These are phyloP conservation scores for Coemansia furcata DNA, from an alignment of 192 early-diverging fungal species.

Conservation along the genomic window DNA sequence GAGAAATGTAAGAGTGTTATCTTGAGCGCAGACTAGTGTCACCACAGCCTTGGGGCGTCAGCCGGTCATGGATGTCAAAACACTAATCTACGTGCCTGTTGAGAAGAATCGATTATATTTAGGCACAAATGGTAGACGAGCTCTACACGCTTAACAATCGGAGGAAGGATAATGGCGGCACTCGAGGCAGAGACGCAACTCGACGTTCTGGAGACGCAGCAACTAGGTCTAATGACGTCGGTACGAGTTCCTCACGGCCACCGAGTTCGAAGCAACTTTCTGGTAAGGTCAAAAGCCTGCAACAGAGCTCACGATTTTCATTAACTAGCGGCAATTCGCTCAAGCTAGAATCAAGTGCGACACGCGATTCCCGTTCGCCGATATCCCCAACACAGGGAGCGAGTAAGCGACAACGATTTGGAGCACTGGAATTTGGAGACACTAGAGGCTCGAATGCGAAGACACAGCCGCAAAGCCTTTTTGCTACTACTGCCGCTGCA, in stretches of 20 bases:
- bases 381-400: neutral
- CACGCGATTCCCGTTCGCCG: conserved; percentile 1
- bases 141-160: neutral
- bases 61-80: neutral
- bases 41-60: neutral
- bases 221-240: neutral
- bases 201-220: neutral
- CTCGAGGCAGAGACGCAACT: neutral
- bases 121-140: neutral
- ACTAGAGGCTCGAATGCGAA: neutral
- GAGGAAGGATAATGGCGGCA: neutral
- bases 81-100: neutral
- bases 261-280: neutral
- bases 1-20: neutral
- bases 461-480: neutral
- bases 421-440: too few species aligned
- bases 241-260: neutral
- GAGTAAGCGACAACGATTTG: neutral
- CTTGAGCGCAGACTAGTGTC: neutral
- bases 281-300: neutral
- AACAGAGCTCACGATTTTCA: neutral
- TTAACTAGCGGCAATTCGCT: neutral
- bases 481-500: neutral
- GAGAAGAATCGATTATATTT: neutral
- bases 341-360: neutral